These are phyloP conservation scores for Phytopythium boreale DNA, from an alignment of 352 stramenopile genomes.

Conservation along the genomic window DNA sequence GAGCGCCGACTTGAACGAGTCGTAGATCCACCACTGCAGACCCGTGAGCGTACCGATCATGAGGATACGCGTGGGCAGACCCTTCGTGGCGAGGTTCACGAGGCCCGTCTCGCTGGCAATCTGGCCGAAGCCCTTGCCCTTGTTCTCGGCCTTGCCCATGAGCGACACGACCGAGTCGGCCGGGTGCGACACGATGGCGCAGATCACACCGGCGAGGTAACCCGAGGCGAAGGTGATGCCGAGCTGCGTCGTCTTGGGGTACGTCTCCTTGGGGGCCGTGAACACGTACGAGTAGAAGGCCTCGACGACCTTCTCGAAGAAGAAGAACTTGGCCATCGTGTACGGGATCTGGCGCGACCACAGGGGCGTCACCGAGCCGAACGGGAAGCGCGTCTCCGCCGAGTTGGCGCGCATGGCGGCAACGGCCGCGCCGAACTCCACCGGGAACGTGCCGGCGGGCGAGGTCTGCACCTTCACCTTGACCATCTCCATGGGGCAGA, in stretches of 20 bases:
- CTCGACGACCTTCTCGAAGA: slow-evolving; percentile 92
- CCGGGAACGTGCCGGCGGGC: slow-evolving; percentile 86
- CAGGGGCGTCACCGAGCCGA: slow-evolving; percentile 89
- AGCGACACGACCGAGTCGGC: slow-evolving; percentile 99
- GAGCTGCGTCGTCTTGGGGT: slow-evolving; percentile 94
- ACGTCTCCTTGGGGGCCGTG: slow-evolving; percentile 89
- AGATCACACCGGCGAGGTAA: slow-evolving; percentile 99
- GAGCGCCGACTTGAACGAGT: slow-evolving; percentile 93
- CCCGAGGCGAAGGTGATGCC: slow-evolving; percentile 96
- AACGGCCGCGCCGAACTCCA: slow-evolving; percentile 83
- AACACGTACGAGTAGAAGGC: slow-evolving; percentile 89
- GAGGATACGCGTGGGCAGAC: slow-evolving; percentile 92
- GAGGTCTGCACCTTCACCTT: slow-evolving; percentile 95
- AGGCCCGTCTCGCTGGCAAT: slow-evolving; percentile 83
- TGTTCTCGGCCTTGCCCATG: slow-evolving; percentile 91
- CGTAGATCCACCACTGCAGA: slow-evolving; percentile 97
- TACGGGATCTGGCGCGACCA: slow-evolving; percentile 96
- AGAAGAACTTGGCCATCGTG: slow-evolving; percentile 99
- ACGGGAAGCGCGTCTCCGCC: slow-evolving; percentile 88
- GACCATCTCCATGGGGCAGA: slow-evolving; percentile 95
- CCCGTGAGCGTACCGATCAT: slow-evolving; percentile 96
- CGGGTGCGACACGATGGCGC: slow-evolving; percentile 98
- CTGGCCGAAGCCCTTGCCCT: slow-evolving; percentile 87
- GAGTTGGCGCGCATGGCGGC: slow-evolving; percentile 87
- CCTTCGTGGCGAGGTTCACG: slow-evolving; percentile 82